Percentiles rank a stretch among this genome's conserved stretches.
Evolutionary conservation across 176 grass and related monocot species (phyloP).

Genomic region (Metroxylon sagu): DNA sequence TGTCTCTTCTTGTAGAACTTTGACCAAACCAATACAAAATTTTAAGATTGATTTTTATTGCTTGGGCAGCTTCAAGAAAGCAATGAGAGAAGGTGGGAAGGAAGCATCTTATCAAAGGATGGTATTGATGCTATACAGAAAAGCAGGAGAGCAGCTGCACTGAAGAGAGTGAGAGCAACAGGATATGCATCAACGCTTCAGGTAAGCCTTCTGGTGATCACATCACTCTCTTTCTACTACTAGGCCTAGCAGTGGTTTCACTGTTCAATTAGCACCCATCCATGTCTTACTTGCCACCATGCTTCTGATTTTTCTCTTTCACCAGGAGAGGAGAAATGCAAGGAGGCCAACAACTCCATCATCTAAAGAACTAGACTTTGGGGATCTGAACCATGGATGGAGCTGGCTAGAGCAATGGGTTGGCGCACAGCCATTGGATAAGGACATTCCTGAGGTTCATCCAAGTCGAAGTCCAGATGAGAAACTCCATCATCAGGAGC

Average conservation of each 20-base stretch:
- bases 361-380: constrained; percentile 20
- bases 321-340: constrained; percentile 40
- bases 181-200: constrained; percentile 40
- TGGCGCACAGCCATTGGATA: constrained; percentile 50
- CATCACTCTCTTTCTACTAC: no score
- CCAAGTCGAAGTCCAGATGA: constrained; percentile 7
- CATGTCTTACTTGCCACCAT: no score
- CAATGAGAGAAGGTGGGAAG: constrained; percentile 39
- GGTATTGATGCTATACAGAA: constrained; percentile 31
- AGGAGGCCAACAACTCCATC: constrained; percentile 24
- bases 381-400: constrained; percentile 39
- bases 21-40: no score
- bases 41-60: no score
- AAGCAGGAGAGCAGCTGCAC: constrained; percentile 42
- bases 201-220: neutral
- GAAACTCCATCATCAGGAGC: neutral
- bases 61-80: constrained; percentile 9
- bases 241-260: no score
- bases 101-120: constrained; percentile 59
- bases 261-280: no score
- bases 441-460: constrained; percentile 40
- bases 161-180: constrained; percentile 51
- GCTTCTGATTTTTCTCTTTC: no score
- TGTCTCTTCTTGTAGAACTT: no score
- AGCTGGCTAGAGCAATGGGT: constrained; percentile 78